Evolutionary conservation across 2,329 filamentous ascomycete genomes (phyloP), one percentile per base, ranked within the genome.

Genomic region (Calonectria fujianensis): DNA sequence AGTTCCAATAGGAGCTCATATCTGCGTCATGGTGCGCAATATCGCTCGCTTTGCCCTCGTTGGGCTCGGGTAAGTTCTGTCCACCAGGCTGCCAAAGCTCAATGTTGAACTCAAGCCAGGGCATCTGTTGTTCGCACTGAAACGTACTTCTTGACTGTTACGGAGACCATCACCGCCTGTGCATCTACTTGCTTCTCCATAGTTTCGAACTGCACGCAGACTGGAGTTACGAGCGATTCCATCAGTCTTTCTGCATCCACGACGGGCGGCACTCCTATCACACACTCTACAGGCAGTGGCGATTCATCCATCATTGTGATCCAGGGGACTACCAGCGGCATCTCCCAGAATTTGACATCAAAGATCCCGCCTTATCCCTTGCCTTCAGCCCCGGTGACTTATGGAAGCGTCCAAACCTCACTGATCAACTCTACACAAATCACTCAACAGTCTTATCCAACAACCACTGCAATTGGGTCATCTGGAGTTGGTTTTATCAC

Each of bases 61-160:
- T 39, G 82, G 82, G 66, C 72, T 83, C 64, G 79, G 80, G 83
- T 84, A 77, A 32, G 77, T 73, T 18, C 20, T 31, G 65, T 18
- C 39, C 32, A 37, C 59, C 8, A 24, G 5, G 9, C 54, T 61
- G 31, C 24, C 24, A 14, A 27, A 1, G 20, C 10, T 48, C 16
- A 14, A 4, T 67, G 59, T 71, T 80, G 32, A 79, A 74, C 76
- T 27, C 69, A 31, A 18, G 31, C 67, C 50, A 85, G 83, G 65
- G 79, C 78, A 4, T 72, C 76, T 41, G 39, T 80, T 24, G 82
- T 76, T 24, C 69, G 29, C 27, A 82, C 83, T 7, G 76, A 78
- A 37, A 77, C 78, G 1, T 73, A 79, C 5, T 83, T 83, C 3
- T 74, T 83, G 9, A 85, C 84, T 11, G 80, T 85, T 27, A 84